Percentiles rank a stretch among this genome's conserved stretches.
Evolutionary conservation across 2,329 filamentous ascomycete species (phyloP).

Genomic region (Hymenoscyphus albidus): DNA sequence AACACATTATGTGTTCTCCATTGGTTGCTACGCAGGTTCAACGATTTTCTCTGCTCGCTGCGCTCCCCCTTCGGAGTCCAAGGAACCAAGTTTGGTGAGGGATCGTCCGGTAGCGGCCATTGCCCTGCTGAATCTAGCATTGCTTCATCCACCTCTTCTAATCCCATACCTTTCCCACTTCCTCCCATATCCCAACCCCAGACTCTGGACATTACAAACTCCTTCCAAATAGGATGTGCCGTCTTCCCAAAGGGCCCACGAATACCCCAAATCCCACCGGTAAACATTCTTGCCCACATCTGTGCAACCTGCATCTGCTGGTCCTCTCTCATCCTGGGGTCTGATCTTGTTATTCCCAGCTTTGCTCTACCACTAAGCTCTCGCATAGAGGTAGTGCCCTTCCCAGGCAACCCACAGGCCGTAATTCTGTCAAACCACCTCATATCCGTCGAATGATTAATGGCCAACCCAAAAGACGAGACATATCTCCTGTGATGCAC

Average conservation of each 20-base stretch:
- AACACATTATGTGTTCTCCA: background rate
- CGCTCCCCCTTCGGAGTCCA: background rate
- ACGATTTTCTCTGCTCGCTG: background rate
- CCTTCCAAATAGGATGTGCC: background rate
- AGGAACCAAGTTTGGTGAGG: background rate
- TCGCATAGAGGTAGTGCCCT: slow-evolving; percentile 69
- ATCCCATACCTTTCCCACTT: background rate
- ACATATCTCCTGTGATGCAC: slow-evolving; percentile 86
- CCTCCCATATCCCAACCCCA: background rate
- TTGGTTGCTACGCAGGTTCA: background rate
- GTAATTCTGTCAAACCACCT: slow-evolving; percentile 71
- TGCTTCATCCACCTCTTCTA: background rate
- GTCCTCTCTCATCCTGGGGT: background rate
- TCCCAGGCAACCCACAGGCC: slow-evolving; percentile 82
- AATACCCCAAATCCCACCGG: background rate
- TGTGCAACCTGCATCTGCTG: background rate
- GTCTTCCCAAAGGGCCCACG: background rate
- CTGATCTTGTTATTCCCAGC: background rate
- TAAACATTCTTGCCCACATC: background rate
- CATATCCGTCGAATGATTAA: slow-evolving; percentile 68
- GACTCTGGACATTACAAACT: background rate
- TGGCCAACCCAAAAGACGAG: slow-evolving; percentile 76
- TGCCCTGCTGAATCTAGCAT: background rate
- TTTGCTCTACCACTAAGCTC: background rate
- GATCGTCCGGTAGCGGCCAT: background rate